Base-by-base conservation (phyloP, 78 protist species). In the Dictyostelium intermedium region DNA sequence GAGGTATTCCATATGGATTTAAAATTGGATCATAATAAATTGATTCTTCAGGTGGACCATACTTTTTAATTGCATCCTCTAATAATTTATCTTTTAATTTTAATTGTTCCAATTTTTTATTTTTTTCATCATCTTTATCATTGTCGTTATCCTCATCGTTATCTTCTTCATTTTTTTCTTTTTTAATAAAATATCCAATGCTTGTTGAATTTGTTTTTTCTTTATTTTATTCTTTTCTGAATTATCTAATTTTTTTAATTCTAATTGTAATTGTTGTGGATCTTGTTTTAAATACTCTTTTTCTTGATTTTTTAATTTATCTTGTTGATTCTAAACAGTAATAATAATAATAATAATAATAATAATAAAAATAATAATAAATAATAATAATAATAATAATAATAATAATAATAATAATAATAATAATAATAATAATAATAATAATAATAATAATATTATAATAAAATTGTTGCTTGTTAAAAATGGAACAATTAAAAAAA, bases 1-100 rank as follows among this genome's bases (percentile, higher is more conserved):
- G 82, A 16, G 70, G 66, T 9, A 84, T 84, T n/a, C 85, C 85
- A 53, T 80, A 80, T 16, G 85, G 85, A 50, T 80, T 80, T 50
- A 50, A 50, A 16, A 80, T 47, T 34, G 91, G 37, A 76, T 77
- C 91, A 85, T 76, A 27, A n/a, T 47, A 56, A 80, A 76, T 50
- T 18, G 73, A 47, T 37, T 76, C 84, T 4, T 76, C 61, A 32
- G 92, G 92, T 56, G 92, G 84, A 3, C 78, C 74, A 66, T 56
- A 66, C 13, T 66, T 83, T 63, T 39, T 50, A 23, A 56, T 83
- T 32, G 87, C 80, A 11, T 39, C 80, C n/a, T 66, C 79, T 32
- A 83, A n/a, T 77, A 77, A 77, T n/a, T 77, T 77, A 11, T 41
- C 60, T 41, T 77, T 77, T 6, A 73, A 6, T 73, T 35, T 73